Percentiles rank a stretch among this genome's conserved stretches.
Conservation (phyloP, 2,329 filamentous ascomycete genomes). For the Bisporella sp. region DNA sequence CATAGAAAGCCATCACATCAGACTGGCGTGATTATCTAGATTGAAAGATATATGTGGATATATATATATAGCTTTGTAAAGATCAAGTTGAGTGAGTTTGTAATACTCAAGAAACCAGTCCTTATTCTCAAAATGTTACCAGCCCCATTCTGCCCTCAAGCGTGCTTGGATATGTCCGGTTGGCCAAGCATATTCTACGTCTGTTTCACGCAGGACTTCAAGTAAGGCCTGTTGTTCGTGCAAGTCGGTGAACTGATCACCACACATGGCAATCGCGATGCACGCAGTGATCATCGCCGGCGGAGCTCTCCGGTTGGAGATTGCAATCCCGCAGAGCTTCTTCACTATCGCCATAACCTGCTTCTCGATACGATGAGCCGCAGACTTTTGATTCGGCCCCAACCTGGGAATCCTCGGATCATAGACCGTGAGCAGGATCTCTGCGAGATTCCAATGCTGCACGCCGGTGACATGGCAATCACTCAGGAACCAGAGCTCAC, state of each 20-base stretch:
- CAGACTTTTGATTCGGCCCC: slow-evolving; percentile 11
- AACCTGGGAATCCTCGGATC: slow-evolving; percentile 26
- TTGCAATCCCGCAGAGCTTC: slow-evolving; percentile 14
- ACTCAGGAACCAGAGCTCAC: slow-evolving; percentile 17
- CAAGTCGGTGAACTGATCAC: slow-evolving; percentile 25
- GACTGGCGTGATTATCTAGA: too few relatives aligned
- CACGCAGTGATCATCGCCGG: slow-evolving; percentile 27
- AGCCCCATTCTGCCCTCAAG: slow-evolving; percentile 27
- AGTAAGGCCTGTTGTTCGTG: slow-evolving; percentile 25
- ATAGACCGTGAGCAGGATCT: slow-evolving; percentile 33
- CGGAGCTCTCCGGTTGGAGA: slow-evolving; percentile 14
- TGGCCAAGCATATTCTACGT: slow-evolving; percentile 28
- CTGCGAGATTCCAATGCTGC: slow-evolving; percentile 34
- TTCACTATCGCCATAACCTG: slow-evolving; percentile 9
- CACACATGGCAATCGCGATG: slow-evolving; percentile 28
- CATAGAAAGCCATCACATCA: too few relatives aligned
- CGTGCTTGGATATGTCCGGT: slow-evolving; percentile 26
- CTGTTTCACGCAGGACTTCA: slow-evolving; percentile 19
- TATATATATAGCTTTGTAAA: too few relatives aligned
- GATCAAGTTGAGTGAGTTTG: too few relatives aligned
- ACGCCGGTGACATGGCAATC: slow-evolving; percentile 29
- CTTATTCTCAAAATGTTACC: slow-evolving; percentile 4
- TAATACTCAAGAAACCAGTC: too few relatives aligned
- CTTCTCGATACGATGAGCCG: slow-evolving; percentile 8
- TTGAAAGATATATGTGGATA: too few relatives aligned